Evolutionary conservation across 2,329 filamentous ascomycete genomes (phyloP).

Genomic region (Diaporthe ampelina): DNA sequence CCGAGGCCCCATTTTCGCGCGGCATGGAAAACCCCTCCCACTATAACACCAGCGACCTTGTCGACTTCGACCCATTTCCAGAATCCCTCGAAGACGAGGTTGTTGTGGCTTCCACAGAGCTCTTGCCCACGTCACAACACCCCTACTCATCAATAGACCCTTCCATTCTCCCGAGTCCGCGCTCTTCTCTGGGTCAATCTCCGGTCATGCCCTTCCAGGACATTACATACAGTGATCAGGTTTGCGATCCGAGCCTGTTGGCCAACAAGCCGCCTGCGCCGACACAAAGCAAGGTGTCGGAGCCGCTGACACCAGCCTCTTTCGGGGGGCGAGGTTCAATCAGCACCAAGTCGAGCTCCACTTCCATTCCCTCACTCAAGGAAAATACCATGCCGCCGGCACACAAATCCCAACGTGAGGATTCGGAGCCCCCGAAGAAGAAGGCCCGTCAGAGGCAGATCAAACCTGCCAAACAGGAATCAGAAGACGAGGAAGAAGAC

Average conservation of each 20-base stretch:
- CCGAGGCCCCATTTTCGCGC: slow-evolving; percentile 23
- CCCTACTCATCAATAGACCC: slow-evolving; percentile 9
- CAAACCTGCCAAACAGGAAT: slow-evolving; percentile 47
- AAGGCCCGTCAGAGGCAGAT: slow-evolving; percentile 43
- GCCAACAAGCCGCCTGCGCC: neutral
- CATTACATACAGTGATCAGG: slow-evolving; percentile 15
- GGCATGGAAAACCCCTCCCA: slow-evolving; percentile 46
- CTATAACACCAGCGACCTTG: slow-evolving; percentile 45
- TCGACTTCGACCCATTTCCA: slow-evolving; percentile 44
- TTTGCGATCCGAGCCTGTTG: slow-evolving; percentile 32
- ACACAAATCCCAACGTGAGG: neutral
- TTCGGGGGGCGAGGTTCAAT: slow-evolving; percentile 19
- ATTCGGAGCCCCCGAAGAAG: slow-evolving; percentile 42
- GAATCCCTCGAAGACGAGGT: slow-evolving; percentile 41
- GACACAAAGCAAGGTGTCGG: slow-evolving; percentile 2
- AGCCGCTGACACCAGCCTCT: slow-evolving; percentile 34
- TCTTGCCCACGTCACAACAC: neutral
- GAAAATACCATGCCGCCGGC: neutral
- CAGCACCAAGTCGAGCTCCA: slow-evolving; percentile 33
- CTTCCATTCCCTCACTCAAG: slow-evolving; percentile 15
- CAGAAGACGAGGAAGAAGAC: slow-evolving; percentile 45
- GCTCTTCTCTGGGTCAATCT: slow-evolving; percentile 25
- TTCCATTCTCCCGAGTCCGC: slow-evolving; percentile 20
- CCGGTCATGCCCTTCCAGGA: slow-evolving; percentile 29
- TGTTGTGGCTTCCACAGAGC: slow-evolving; percentile 15